phyloP scores from a whole-genome alignment of 2,329 filamentous ascomycete genomes.

The Aaosphaeria pasadenensis region DNA sequence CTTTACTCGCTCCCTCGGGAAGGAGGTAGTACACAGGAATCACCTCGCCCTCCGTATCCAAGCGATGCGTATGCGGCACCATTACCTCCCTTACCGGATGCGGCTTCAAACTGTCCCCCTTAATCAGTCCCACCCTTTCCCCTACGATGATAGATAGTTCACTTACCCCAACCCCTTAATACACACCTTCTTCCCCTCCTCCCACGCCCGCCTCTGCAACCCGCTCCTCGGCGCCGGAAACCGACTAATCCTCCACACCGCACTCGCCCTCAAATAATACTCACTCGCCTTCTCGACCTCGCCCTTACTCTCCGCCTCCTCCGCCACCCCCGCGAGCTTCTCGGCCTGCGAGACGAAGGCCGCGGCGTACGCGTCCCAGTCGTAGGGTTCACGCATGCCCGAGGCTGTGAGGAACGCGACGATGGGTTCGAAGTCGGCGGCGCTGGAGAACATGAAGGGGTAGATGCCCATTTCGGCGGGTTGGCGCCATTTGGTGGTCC shows the following conservation, averaged over 20 bases:
- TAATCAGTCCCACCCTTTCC: no score
- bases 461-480: conserved; percentile 58
- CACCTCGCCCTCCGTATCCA: conserved; percentile 49
- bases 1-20: conserved; percentile 45
- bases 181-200: conserved; percentile 62
- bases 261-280: conserved; percentile 55
- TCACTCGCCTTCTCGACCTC: conserved; percentile 56
- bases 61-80: conserved; percentile 57
- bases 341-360: conserved; percentile 60
- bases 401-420: conserved; percentile 61
- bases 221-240: conserved; percentile 58
- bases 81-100: conserved; percentile 61
- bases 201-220: conserved; percentile 61
- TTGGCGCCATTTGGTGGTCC: conserved; percentile 68
- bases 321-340: conserved; percentile 53
- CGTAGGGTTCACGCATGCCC: conserved; percentile 62
- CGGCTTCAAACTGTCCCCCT: conserved; percentile 20
- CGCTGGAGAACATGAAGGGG: conserved; percentile 70
- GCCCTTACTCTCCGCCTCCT: conserved; percentile 48
- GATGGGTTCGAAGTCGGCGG: conserved; percentile 67
- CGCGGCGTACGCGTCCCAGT: conserved; percentile 62
- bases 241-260: conserved; percentile 69
- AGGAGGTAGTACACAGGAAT: conserved; percentile 67
- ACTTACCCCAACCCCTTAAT: conserved; percentile 47
- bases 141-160: no score